Conservation (phyloP, 805 yeast species). For the Saturnispora zaruensis region DNA sequence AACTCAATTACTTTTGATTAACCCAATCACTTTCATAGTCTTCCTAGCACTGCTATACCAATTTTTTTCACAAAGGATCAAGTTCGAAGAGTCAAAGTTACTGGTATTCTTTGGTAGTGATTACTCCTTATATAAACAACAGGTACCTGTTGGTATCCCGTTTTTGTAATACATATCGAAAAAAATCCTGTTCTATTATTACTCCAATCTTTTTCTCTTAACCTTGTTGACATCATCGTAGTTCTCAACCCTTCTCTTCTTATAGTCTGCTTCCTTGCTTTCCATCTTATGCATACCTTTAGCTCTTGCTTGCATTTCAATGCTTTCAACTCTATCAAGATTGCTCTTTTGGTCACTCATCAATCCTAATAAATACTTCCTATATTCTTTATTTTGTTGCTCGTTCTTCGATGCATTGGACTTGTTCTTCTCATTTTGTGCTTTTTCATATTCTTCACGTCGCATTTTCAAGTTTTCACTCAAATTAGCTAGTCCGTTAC, state of each 20-base stretch:
- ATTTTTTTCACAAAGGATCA: constrained; percentile 64
- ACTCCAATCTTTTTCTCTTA: not conserved
- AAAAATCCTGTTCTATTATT: not conserved
- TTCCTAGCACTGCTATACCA: constrained; percentile 53
- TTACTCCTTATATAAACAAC: constrained; percentile 44
- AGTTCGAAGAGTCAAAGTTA: constrained; percentile 60
- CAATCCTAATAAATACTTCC: not conserved
- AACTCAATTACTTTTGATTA: constrained; percentile 60
- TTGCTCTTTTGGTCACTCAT: not conserved
- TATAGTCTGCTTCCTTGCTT: not conserved
- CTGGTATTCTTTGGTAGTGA: constrained; percentile 61
- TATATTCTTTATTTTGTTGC: not conserved
- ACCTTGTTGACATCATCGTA: not conserved
- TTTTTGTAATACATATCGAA: constrained; percentile 29
- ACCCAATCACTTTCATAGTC: constrained; percentile 47
- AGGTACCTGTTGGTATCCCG: constrained; percentile 57
- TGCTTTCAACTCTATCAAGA: constrained; percentile 1
- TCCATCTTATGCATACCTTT: not conserved
- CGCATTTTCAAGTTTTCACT: not conserved
- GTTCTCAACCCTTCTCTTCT: not conserved
- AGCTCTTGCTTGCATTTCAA: constrained; percentile 2
- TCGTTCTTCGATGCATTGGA: not conserved
- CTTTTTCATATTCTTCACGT: not conserved
- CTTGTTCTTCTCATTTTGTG: not conserved
- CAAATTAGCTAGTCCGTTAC: not conserved